A percentile compares a stretch with the other conserved stretches of the same genome.
phyloP scores from a whole-genome alignment of 2,329 filamentous ascomycete species.

The Cytospora leucostoma region DNA sequence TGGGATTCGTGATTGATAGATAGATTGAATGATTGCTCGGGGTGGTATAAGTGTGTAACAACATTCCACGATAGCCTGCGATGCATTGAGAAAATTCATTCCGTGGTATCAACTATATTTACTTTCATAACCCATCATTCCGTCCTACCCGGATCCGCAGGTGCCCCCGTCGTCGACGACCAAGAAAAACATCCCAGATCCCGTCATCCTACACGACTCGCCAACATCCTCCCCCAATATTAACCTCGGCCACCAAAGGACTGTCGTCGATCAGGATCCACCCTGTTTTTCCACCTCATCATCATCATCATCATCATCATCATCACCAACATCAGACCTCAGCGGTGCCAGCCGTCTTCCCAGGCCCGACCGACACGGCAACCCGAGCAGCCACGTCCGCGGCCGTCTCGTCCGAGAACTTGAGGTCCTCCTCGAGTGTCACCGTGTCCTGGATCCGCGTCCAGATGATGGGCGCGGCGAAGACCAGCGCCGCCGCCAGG shows the following conservation, averaged over 20 bases:
- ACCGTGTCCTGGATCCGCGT: constrained; percentile 80
- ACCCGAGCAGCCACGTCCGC: constrained; percentile 60
- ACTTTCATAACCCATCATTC: background rate
- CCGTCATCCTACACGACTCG: background rate
- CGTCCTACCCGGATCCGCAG: background rate
- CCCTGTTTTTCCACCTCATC: background rate
- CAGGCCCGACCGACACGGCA: constrained; percentile 29
- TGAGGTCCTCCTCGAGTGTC: constrained; percentile 77
- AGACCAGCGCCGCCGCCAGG: constrained; percentile 69
- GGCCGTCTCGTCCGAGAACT: constrained; percentile 80
- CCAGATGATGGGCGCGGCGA: constrained; percentile 79
- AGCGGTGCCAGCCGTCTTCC: constrained; percentile 30
- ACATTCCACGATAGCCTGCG: constrained; percentile 3
- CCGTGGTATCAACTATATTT: constrained; percentile 15
- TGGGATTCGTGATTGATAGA: too few species aligned
- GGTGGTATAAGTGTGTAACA: background rate
- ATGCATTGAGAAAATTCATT: constrained; percentile 4
- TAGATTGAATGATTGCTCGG: too few species aligned
- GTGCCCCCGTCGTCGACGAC: background rate
- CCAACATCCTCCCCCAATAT: background rate
- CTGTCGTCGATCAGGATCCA: too few species aligned
- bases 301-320: constrained; percentile 2
- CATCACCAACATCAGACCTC: constrained; percentile 12
- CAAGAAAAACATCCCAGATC: background rate
- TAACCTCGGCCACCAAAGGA: background rate